Evolutionary conservation across 2,329 filamentous ascomycete genomes (phyloP).

Genomic region (Aureobasidium sp.): DNA sequence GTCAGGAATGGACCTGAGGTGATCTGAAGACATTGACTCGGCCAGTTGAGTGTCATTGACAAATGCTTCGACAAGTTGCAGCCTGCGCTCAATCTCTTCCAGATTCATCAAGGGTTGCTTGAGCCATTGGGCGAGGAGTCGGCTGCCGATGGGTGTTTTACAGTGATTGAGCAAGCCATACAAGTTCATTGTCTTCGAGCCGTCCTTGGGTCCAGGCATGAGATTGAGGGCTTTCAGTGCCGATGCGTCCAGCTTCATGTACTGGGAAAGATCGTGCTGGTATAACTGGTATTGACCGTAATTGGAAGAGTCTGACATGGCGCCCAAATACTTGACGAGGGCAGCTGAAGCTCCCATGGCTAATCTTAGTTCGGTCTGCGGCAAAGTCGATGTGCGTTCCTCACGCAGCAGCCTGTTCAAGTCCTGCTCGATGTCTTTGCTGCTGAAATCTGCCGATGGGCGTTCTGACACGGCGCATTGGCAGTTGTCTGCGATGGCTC

Average conservation of each 20-base stretch:
- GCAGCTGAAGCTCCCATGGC: conserved; percentile 94
- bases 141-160: conserved; percentile 89
- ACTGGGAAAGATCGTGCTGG: conserved; percentile 92
- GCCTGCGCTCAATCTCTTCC: conserved; percentile 79
- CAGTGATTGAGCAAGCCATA: conserved; percentile 94
- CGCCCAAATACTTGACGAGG: conserved; percentile 86
- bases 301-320: conserved; percentile 85
- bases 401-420: conserved; percentile 80
- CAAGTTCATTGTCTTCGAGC: conserved; percentile 94
- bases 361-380: conserved; percentile 86
- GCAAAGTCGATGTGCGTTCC: conserved; percentile 69
- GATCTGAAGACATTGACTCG: conserved; percentile 95
- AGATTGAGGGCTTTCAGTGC: conserved; percentile 90
- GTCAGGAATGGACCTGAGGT: conserved; percentile 86
- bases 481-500: conserved; percentile 84
- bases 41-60: conserved; percentile 85
- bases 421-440: conserved; percentile 92
- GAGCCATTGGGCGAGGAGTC: conserved; percentile 88
- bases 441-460: conserved; percentile 68
- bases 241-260: conserved; percentile 96
- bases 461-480: conserved; percentile 84
- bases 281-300: conserved; percentile 97
- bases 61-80: conserved; percentile 93
- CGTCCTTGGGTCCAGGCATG: conserved; percentile 92
- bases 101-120: conserved; percentile 96